These are phyloP conservation scores for Acacia acuminata DNA, from an alignment of 306 rosid genomes.

Conservation along the genomic window DNA sequence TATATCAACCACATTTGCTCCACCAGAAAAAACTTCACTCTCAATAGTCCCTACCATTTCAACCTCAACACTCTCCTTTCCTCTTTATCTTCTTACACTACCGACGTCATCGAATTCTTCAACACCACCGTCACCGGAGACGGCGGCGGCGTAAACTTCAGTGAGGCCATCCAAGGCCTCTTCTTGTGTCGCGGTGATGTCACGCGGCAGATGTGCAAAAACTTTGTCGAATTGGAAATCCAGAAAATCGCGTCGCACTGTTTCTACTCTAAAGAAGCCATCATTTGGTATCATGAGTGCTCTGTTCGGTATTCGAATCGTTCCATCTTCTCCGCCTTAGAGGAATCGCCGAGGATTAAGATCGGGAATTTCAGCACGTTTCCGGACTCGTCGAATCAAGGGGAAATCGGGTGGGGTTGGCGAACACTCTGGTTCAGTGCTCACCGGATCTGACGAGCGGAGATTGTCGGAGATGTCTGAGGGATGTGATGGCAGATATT, in stretches of 20 bases:
- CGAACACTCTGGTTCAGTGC: neutral
- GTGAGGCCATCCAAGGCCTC: too few species aligned
- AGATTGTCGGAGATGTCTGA: constrained; percentile 22
- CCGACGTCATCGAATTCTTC: neutral
- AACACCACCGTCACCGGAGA: too few species aligned
- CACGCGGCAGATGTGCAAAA: neutral
- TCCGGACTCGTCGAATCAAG: neutral
- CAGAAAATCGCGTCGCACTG: neutral
- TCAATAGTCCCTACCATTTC: neutral
- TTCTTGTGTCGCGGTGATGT: neutral
- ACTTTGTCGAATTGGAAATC: neutral
- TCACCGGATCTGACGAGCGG: constrained; percentile 10
- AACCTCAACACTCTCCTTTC: neutral
- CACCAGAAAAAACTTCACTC: neutral
- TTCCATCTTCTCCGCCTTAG: constrained; percentile 19
- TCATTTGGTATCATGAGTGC: constrained; percentile 2
- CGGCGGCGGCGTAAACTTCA: too few species aligned
- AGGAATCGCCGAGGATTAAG: constrained; percentile 6
- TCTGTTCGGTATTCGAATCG: neutral
- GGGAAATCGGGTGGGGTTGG: constrained; percentile 13
- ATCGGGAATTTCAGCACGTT: neutral
- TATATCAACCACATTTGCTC: constrained; percentile 18
- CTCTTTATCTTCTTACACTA: constrained; percentile 19
- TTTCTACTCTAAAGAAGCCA: neutral
- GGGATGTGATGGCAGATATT: constrained; percentile 23